These are phyloP conservation scores for Haberlea rhodopensis DNA, from an alignment of 257 asterid species.

Conservation along the genomic window DNA sequence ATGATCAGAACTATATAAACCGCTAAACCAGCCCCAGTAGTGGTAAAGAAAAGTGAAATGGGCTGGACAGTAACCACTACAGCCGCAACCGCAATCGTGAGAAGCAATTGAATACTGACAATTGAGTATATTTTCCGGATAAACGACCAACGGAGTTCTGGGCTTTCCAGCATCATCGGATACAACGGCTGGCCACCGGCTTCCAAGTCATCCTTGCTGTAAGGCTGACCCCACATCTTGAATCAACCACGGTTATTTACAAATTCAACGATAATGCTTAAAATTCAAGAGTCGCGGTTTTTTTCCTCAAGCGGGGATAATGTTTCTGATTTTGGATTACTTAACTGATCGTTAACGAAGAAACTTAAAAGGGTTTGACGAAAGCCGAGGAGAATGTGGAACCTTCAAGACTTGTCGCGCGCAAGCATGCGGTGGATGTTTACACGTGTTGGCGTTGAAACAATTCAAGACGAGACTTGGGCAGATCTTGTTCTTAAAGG, in stretches of 20 bases:
- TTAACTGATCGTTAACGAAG: conserved; percentile 16
- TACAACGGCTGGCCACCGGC: conserved; percentile 42
- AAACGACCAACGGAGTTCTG: conserved; percentile 75
- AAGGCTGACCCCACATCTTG: conserved; percentile 42
- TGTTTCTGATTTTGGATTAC: conserved; percentile 14
- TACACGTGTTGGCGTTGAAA: no score
- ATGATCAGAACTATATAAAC: conserved; percentile 54
- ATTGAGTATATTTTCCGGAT: conserved; percentile 68
- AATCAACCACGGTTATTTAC: conserved; percentile 32
- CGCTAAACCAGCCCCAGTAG: conserved; percentile 57
- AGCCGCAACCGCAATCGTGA: conserved; percentile 59
- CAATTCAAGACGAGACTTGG: no score
- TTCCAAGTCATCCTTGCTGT: conserved; percentile 61
- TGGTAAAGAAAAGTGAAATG: conserved; percentile 45
- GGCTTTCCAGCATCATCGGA: conserved; percentile 70
- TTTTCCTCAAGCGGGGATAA: neutral
- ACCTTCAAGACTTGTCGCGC: conserved; percentile 30
- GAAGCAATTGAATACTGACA: conserved; percentile 55
- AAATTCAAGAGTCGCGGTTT: conserved; percentile 28
- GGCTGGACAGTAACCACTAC: conserved; percentile 55
- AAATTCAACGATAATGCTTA: no score
- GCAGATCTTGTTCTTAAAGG: no score
- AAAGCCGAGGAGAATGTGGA: conserved; percentile 10
- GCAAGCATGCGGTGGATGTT: neutral
- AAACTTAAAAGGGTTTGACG: neutral